Base-by-base conservation (phyloP, 2,329 filamentous ascomycete species). In the Nectriaceae sp. region DNA sequence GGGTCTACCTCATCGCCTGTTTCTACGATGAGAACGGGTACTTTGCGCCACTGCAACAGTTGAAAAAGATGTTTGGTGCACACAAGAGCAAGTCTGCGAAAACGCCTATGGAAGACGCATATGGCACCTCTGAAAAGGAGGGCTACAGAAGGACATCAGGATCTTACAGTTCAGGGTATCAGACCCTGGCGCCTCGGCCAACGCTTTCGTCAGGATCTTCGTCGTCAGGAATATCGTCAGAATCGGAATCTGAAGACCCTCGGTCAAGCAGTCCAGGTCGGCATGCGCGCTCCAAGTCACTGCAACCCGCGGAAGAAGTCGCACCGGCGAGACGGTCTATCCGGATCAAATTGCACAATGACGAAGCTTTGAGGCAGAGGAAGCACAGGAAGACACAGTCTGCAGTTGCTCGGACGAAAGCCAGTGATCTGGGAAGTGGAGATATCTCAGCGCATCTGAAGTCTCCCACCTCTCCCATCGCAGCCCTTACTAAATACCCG, bases 401-500 rank as follows among this genome's bases (percentile, higher is more conserved):
- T 20, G 67, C 73, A 16, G 75, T 75, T 46, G 68, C 70, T 36
- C 70, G 65, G 35, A 69, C 73, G 16, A 74, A 74, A 52, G 68
- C 64, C 36, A 72, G 69, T 55, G 69, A 73, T 37, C 63, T 70
- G 39, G 67, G 60, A 3, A 58, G 59, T 35, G 64, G 69, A 40
- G 78, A 85, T 50, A 76, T 90, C 50, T 85, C 90, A 5, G 87
- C 90, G 42, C 89, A 90, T 50, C 78, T 99, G 53, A 99, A 99
- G 69, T 97, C 94, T 13, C 94, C 94, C 3, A 95, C 90, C 3
- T 96, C 92, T 21, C 88, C 91, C 44, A 80, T 85, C 21, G 82
- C 85, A 13, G 84, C 80, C 62, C 75, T 96, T 61, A 96, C 90
- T 21, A 91, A 87, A 70, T 99, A 97, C 66, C 93, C 94, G 44